Base-by-base conservation (phyloP, 1,284 basidiomycete species). In the Kwoniella shivajii region DNA sequence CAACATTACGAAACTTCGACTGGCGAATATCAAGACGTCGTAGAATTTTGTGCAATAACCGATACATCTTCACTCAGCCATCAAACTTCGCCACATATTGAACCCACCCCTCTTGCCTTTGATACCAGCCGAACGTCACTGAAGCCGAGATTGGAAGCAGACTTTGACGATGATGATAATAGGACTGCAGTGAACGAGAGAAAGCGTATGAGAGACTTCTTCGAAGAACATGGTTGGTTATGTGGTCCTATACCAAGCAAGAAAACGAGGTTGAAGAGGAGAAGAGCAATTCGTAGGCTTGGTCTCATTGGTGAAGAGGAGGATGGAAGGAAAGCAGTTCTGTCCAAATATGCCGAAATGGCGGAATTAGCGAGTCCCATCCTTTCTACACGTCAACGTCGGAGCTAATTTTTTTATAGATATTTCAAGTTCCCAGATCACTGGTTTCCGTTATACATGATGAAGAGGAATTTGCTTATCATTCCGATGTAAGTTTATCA, bases 291-390 rank as follows among this genome's bases (percentile, higher is more conserved):
- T 11, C 61, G 68, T 1, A 62, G 68, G 6, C 50, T 75, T 2
- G 74, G 74, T 1, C 48, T 70, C 9, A 57, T 65, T 10, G 63
- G 57, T 11, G 54, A 54, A 26, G 64, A 66, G 18, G 62, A 66
- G n/a, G 46, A 50, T n/a, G 39, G 38, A 5, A 50, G 66, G 10
- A 56, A 54, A 27, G 60, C 63, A 1, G 69, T 75, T 29, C 58
- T 75, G n/a, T 44, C 64, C 4, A 72, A 72, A 50, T 75, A 74
- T 45, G 57, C 63, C 20, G 71, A 74, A 30, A 50, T 74, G 30
- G 66, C 71, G 6, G 47, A 67, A 33, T 37, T 69, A 44, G 71
- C 70, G 34, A 51, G 69, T 59, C 10, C 10, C 5, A n/a, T 2
- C 13, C 2, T 13, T 26, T 38, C 18, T n/a, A 16, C 13, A 4